Evolutionary conservation across 31 red algal species (phyloP), one percentile per base, ranked within the genome.

Genomic region (Bonnemaisonia californica): DNA sequence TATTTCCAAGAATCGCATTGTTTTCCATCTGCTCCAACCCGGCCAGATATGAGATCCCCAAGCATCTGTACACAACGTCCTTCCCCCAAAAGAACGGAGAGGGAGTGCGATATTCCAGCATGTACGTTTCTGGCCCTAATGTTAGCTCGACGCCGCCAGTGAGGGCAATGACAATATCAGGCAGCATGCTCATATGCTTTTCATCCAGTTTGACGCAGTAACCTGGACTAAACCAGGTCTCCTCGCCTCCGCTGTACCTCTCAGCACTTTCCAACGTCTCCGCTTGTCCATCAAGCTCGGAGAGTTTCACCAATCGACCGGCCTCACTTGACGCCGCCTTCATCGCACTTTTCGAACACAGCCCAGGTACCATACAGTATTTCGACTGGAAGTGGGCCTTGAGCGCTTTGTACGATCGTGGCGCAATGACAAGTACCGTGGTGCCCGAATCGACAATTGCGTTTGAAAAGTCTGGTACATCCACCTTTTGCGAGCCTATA

Each of bases 381-480:
- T 92, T 71, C 16, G 81, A 71, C 34, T 96, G 94, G 71, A 96
- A 92, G 64, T 92, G 79, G 39, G 62, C 65, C 26, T 74, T 66
- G 5, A 96, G 67, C 18, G 64, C 77, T 2, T 83, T 38, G 62
- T 92, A 96, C 8, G 94, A 35, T 7, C 39, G 69, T 76, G 65
- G 47, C 2, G 85, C 77, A 16, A 96, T 33, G 3, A 96, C 86
- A 11, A 96, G 33, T 2, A 96, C 65, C 11, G 94, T 96, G 16
- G 94, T 96, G 39, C 94, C 94, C 24, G 89, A 92, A 63, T 96
- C 94, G 41, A 96, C 94, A 59, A 96, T 92, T 16, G 76, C 94
- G 12, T 77, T 68, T 4, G 57, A 58, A 71, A 96, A 73, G 71
- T 75, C 54, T 1, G 89, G 89, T 9, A 96, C 39, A 41, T 54